Evolutionary conservation across 73 alveolate species (phyloP), one percentile per base, ranked within the genome.

Genomic region (Symbiodinium pilosum): DNA sequence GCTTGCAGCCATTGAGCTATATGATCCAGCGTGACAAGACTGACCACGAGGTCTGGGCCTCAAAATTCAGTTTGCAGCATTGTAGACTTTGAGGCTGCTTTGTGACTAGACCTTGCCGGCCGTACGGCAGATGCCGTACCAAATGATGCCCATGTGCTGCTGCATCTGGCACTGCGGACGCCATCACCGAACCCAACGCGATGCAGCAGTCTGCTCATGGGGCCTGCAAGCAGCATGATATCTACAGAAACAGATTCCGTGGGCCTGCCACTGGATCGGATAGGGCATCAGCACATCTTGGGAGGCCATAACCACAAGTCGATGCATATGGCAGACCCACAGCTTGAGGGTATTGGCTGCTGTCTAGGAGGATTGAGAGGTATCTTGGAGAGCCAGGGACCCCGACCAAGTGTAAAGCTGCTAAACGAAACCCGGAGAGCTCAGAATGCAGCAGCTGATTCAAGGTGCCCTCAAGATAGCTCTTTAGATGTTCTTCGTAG

Each of bases 121-220:
- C n/a, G n/a, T n/a, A n/a, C n/a, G n/a, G n/a, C n/a, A n/a, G n/a
- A n/a, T n/a, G 77, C 11, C 77, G 32, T 26, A 12, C 77, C 77
- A 64, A 3, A 3, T 32, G 36, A 64, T 26, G 77, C 32, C 77
- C 32, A 64, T 64, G 77, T 64, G 77, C 77, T 3, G 30, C 77
- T 64, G 77, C 77, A 64, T 64, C 77, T 64, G 77, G 77, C 77
- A 36, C 77, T 64, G 41, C 77, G 36, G 77, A 64, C 77, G 77
- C 77, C 28, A 28, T 64, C 77, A 18, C 71, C 71, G 71, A 54
- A 64, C 77, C 30, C 0, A 21, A 7, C 38, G 77, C 77, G 77
- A 64, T 64, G 40, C 77, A 64, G 77, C 38, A 26, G 77, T 18
- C 36, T 64, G 77, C 77, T 26, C 77, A 64, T 64, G 77, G 21